A percentile compares a stretch with the other conserved stretches of the same genome.
Evolutionary conservation across 768 basidiomycete species (phyloP).

Genomic region (Nidularia sp.): DNA sequence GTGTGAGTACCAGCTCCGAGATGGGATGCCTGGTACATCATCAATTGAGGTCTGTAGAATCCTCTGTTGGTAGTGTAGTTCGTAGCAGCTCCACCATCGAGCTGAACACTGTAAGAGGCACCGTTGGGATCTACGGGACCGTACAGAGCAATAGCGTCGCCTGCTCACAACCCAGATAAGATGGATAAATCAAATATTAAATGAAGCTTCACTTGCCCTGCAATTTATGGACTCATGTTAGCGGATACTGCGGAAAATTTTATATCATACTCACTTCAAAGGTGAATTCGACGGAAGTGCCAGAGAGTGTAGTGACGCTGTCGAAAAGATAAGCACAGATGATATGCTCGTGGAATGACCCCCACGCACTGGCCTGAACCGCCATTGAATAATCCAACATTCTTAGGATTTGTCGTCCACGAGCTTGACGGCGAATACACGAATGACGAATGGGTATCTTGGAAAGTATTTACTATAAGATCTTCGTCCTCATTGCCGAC

Average conservation of each 20-base stretch:
- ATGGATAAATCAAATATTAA: not conserved
- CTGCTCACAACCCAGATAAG: conserved; percentile 15
- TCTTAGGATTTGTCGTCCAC: conserved; percentile 28
- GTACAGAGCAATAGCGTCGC: conserved; percentile 41
- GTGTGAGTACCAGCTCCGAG: conserved; percentile 13
- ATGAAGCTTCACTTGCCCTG: not conserved
- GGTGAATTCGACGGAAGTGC: conserved; percentile 27
- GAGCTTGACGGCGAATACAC: conserved; percentile 22
- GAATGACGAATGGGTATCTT: conserved; percentile 32
- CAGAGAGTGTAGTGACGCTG: conserved; percentile 27
- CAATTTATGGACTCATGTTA: not conserved
- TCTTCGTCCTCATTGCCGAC: conserved; percentile 12
- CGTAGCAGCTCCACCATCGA: conserved; percentile 22
- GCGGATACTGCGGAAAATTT: conserved; percentile 8
- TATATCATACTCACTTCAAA: conserved; percentile 28
- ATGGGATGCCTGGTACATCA: conserved; percentile 18
- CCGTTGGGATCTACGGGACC: conserved; percentile 33
- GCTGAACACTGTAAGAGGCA: conserved; percentile 26
- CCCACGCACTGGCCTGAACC: conserved; percentile 36
- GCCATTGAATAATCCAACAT: conserved; percentile 33
- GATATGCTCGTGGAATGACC: too few species aligned
- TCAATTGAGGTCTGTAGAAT: conserved; percentile 17
- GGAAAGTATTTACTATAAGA: conserved; percentile 15
- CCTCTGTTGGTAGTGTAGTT: conserved; percentile 15
- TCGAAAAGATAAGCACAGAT: too few species aligned